A percentile compares a stretch with the other conserved stretches of the same genome.
These are phyloP conservation scores for Immersiporthe knoxdaviesiana DNA, from an alignment of 2,329 filamentous ascomycete species.

Conservation along the genomic window DNA sequence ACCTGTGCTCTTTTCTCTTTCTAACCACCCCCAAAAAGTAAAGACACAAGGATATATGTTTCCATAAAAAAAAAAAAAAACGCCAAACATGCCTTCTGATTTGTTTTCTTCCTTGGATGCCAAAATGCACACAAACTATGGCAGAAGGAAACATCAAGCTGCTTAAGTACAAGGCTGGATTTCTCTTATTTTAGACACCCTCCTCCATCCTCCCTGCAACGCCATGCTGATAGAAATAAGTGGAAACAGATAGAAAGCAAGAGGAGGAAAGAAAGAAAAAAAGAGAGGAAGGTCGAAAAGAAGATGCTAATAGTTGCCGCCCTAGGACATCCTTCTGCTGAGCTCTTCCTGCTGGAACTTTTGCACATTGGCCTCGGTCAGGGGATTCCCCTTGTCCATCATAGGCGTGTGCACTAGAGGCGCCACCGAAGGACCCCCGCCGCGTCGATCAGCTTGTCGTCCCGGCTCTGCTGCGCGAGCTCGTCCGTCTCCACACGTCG, in stretches of 20 bases:
- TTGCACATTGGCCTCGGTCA: slow-evolving; percentile 36
- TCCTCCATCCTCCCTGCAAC: slow-evolving; percentile 6
- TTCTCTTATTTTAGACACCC: not conserved
- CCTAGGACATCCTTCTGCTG: slow-evolving; percentile 16
- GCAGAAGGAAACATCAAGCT: not conserved
- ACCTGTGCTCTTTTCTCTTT: too few species aligned
- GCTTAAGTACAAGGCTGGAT: not conserved
- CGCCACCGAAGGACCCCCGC: slow-evolving; percentile 18
- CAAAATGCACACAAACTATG: slow-evolving; percentile 8
- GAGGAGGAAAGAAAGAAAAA: not conserved
- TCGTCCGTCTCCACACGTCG: slow-evolving; percentile 32
- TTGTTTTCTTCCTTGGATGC: not conserved
- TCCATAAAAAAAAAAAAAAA: not conserved
- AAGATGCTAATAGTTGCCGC: not conserved
- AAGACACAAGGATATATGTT: not conserved
- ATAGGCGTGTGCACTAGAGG: slow-evolving; percentile 29
- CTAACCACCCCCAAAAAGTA: too few species aligned
- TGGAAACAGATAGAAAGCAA: not conserved
- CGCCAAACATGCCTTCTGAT: not conserved
- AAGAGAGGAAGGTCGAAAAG: not conserved
- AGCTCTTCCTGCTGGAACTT: slow-evolving; percentile 32
- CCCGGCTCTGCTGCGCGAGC: slow-evolving; percentile 32
- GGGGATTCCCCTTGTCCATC: slow-evolving; percentile 28
- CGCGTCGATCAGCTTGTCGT: slow-evolving; percentile 37
- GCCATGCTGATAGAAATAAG: slow-evolving; percentile 22